These are phyloP conservation scores for Peniophora sp. DNA, from an alignment of 1,284 basidiomycete genomes.

Conservation along the genomic window DNA sequence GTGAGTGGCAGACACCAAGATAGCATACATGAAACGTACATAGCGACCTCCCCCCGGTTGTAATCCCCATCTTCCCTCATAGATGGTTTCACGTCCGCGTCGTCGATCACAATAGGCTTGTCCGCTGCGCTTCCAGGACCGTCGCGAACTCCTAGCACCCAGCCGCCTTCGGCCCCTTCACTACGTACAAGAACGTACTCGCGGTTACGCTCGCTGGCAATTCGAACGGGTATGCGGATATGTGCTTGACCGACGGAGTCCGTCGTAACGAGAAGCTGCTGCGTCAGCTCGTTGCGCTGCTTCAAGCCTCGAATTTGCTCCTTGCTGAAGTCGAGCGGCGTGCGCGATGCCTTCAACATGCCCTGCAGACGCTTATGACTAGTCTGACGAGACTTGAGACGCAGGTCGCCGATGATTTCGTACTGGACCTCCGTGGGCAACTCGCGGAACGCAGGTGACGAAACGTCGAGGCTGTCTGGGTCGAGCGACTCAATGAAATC, in stretches of 20 bases:
- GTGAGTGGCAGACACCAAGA: background rate
- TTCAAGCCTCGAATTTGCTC: constrained; percentile 90
- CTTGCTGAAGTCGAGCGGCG: constrained; percentile 91
- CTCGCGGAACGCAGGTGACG: constrained; percentile 84
- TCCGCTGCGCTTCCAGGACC: constrained; percentile 53
- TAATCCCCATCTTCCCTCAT: constrained; percentile 31
- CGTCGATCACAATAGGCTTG: constrained; percentile 85
- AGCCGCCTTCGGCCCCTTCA: constrained; percentile 80
- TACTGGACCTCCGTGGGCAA: constrained; percentile 96
- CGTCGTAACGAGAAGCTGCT: constrained; percentile 90
- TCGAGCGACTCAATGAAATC: constrained; percentile 90
- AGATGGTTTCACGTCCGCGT: constrained; percentile 25
- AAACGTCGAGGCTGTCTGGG: constrained; percentile 87
- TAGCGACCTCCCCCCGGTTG: constrained; percentile 71
- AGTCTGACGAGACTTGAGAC: constrained; percentile 89
- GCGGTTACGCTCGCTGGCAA: constrained; percentile 90
- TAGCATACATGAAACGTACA: constrained; percentile 37
- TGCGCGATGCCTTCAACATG: constrained; percentile 79
- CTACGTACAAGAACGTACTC: constrained; percentile 94
- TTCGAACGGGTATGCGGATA: constrained; percentile 84
- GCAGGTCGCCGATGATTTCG: constrained; percentile 94
- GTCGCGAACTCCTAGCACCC: constrained; percentile 86
- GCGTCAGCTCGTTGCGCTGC: constrained; percentile 88
- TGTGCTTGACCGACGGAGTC: constrained; percentile 89
- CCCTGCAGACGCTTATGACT: constrained; percentile 86